A percentile compares a stretch with the other conserved stretches of the same genome.
phyloP scores from a whole-genome alignment of 2,329 filamentous ascomycete genomes.

The Aspergillus sp. region DNA sequence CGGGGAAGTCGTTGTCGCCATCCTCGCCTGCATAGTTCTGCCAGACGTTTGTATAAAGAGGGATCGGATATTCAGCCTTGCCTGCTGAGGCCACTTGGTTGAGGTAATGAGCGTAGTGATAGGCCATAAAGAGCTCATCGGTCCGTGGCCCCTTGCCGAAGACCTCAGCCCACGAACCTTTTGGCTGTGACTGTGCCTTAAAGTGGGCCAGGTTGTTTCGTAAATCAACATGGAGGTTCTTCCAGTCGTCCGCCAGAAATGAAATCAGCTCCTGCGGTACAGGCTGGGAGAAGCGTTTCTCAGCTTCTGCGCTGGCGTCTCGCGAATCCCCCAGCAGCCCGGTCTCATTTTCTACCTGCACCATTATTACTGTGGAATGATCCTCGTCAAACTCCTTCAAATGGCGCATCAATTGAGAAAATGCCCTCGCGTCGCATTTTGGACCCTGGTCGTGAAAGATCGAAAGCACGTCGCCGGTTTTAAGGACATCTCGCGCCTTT shows the following conservation, averaged over 20 bases:
- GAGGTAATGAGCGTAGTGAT: constrained; percentile 45
- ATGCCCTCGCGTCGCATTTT: constrained; percentile 43
- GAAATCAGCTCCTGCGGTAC: constrained; percentile 39
- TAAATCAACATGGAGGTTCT: constrained; percentile 23
- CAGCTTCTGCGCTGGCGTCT: constrained; percentile 45
- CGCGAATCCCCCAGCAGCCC: constrained; percentile 55
- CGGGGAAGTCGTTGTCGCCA: constrained; percentile 33
- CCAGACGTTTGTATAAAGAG: constrained; percentile 51
- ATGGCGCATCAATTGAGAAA: constrained; percentile 39
- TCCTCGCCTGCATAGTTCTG: constrained; percentile 42
- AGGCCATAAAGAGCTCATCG: constrained; percentile 53
- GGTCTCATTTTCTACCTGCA: constrained; percentile 59
- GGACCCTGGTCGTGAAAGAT: constrained; percentile 38
- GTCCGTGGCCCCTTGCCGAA: constrained; percentile 40
- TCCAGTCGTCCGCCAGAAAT: constrained; percentile 20
- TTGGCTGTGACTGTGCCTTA: constrained; percentile 16
- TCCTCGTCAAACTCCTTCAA: constrained; percentile 46
- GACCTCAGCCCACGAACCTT: constrained; percentile 39
- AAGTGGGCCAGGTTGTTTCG: constrained; percentile 27
- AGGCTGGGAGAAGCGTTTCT: constrained; percentile 41
- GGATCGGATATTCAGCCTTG: constrained; percentile 43
- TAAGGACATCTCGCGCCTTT: not conserved
- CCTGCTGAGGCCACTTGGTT: constrained; percentile 43
- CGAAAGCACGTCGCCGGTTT: constrained; percentile 31
- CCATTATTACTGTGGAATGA: constrained; percentile 55